phyloP scores from a whole-genome alignment of 1,284 basidiomycete genomes.

The Sanghuangporus sanghuang region DNA sequence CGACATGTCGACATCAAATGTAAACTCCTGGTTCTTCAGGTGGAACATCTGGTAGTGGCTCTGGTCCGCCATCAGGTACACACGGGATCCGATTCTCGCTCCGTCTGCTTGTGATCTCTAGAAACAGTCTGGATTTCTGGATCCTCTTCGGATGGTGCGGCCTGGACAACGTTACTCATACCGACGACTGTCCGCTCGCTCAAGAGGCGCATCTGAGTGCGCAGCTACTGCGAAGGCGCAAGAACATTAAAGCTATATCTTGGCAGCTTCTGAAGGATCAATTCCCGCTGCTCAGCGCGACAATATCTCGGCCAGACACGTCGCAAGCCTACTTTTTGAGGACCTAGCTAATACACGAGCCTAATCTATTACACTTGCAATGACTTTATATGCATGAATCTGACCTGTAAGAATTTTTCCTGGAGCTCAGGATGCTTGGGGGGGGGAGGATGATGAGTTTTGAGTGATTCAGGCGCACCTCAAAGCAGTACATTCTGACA shows the following conservation, averaged over 20 bases:
- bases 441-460: no score
- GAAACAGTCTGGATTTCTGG: background rate
- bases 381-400: no score
- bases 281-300: background rate
- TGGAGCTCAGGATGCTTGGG: no score
- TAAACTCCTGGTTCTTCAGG: constrained; percentile 25
- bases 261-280: background rate
- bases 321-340: background rate
- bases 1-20: constrained; percentile 27
- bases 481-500: no score
- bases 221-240: background rate
- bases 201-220: background rate
- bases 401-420: no score
- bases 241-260: background rate
- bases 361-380: no score
- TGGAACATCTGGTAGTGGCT: constrained; percentile 26
- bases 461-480: no score
- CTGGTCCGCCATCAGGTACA: constrained; percentile 24
- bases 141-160: background rate
- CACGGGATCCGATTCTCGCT: constrained; percentile 23
- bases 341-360: no score
- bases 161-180: background rate
- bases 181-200: background rate
- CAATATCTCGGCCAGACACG: background rate
- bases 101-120: background rate